Base-by-base conservation (phyloP, 495 filamentous ascomycete species). In the Aspergillus cristatus region DNA sequence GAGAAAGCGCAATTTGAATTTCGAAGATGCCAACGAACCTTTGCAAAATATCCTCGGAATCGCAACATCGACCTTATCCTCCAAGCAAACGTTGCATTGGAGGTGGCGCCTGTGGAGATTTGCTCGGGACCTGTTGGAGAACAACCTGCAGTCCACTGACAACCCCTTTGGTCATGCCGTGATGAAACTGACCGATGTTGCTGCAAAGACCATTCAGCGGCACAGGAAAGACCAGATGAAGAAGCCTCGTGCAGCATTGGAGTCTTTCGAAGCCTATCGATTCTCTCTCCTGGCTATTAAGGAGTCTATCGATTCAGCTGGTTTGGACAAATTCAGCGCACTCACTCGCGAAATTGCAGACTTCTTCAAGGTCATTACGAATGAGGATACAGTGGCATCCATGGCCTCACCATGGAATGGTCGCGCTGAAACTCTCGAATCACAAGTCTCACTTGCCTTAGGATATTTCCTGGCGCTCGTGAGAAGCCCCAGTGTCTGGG, bases 31-130 rank as follows among this genome's bases (percentile, higher is more conserved):
- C 3, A 47, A 59, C 15, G 47, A 53, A 13, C 41, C 41, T n/a
- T 36, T 67, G 17, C 28, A 35, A 7, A 32, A 37, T 10, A 40
- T 63, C 6, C 34, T 62, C 6, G 52, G 61, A 18, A 58, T 56
- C 1, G 18, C 57, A 6, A 51, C 41, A 7, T 37, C 48, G 7
- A 58, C 64, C 1, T 41, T 67, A 18, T 58, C 55, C 18, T 63
- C 57, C 1, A 58, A 63, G 33, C 51, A 62, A 32, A 37, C 38
- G 30, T 31, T 65, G 17, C 66, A 64, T 40, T 70, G 66, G 66
- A 56, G 59, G 35, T 70, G 66, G 66, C 60, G 66, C n/a, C 30
- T 70, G 34, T 70, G 66, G 66, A 58, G 60, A 30, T 47, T 68
- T 28, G 44, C 54, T 26, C 56, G 55, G 14, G 64, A 61, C 39